These are phyloP conservation scores for Trametes coccinea DNA, from an alignment of 768 basidiomycete genomes.

Conservation along the genomic window DNA sequence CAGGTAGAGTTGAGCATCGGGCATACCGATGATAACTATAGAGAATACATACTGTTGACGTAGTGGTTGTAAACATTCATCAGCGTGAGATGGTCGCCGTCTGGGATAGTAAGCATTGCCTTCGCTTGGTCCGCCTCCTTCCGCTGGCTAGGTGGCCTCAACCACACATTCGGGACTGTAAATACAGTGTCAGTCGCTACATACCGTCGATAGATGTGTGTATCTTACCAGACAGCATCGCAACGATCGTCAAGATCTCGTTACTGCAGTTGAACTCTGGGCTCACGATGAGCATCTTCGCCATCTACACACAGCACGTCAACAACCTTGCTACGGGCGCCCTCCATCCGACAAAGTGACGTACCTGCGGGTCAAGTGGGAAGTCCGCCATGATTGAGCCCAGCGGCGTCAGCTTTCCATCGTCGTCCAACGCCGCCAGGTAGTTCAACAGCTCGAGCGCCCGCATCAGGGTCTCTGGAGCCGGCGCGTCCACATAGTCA, in stretches of 20 bases:
- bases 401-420: slow-evolving; percentile 84
- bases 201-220: too few relatives aligned
- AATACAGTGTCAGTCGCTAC: too few relatives aligned
- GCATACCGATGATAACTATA: too few relatives aligned
- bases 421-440: slow-evolving; percentile 90
- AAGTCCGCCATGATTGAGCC: slow-evolving; percentile 97
- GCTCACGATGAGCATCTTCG: slow-evolving; percentile 92
- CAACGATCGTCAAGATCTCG: slow-evolving; percentile 91
- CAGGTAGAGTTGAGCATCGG: not conserved
- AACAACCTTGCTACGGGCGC: not conserved
- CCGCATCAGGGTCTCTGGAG: slow-evolving; percentile 84
- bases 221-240: slow-evolving; percentile 91
- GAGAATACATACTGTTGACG: slow-evolving; percentile 58
- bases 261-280: slow-evolving; percentile 96
- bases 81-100: slow-evolving; percentile 94
- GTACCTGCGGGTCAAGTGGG: slow-evolving; percentile 94
- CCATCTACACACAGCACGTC: slow-evolving; percentile 48
- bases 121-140: slow-evolving; percentile 94
- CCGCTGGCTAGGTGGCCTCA: slow-evolving; percentile 83
- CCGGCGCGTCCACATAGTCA: slow-evolving; percentile 34
- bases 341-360: not conserved
- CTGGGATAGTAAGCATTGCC: slow-evolving; percentile 82
- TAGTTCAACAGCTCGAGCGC: slow-evolving; percentile 93
- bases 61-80: slow-evolving; percentile 97
- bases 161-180: slow-evolving; percentile 87